Base-by-base conservation (phyloP, 202 grass and related monocot species). In the Setaria viridis region DNA sequence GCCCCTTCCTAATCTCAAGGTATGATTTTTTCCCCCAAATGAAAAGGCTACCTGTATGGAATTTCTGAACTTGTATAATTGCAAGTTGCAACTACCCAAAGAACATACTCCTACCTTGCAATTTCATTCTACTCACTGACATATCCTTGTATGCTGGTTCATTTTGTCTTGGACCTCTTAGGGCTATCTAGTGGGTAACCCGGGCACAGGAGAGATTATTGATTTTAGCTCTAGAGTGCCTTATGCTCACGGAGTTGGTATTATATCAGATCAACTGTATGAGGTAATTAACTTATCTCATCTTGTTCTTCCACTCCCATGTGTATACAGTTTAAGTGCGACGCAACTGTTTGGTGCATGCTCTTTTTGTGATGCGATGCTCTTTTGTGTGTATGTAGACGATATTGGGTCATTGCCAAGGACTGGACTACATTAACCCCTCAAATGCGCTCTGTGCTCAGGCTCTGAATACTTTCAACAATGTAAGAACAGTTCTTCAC, bases 181-280 rank as follows among this genome's bases (percentile, higher is more conserved):
- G 87, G 94, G 94, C 54, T 93, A 95, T 67, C 66, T 95, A 11
- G 64, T 93, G 10, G 94, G 94, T 17, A 95, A 95, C 45, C 69
- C 94, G 4, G 0, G 1, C 0, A 91, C 91, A 0, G 94, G 94
- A 1, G 88, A 87, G 43, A 88, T 14, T 1, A n/a, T 91, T 12
- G 94, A 95, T 62, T 0, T 8, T 13, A 88, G 14, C 39, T 74
- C 71, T 69, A 71, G 0, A 79, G 83, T 95, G n/a, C 87, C 94
- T 49, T 95, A 76, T 86, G 91, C 91, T 86, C 89, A 91, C 47
- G 86, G 87, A 56, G 14, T 95, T 53, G 91, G 88, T 56, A 89
- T 95, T 39, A 95, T 95, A 81, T 92, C 87, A 45, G 88, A 89
- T 84, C 79, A 89, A 57, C 16, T 95, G 9, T 95, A 85, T 35